phyloP scores from a whole-genome alignment of 805 yeast genomes.

The Schizosaccharomyces japonicus region DNA sequence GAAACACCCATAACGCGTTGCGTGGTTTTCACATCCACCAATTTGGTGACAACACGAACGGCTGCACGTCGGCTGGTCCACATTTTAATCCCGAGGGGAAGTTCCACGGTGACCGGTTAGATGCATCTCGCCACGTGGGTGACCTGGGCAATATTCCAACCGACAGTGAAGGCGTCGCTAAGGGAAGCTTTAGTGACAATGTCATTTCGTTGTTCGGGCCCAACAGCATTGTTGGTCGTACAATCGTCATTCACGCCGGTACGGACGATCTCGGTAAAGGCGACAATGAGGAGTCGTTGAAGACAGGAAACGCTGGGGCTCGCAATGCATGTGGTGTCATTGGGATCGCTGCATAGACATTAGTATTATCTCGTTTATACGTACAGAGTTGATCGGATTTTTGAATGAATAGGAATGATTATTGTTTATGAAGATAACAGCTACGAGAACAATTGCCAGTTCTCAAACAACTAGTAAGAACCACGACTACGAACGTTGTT shows the following conservation, averaged over 20 bases:
- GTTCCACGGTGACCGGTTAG: constrained; percentile 82
- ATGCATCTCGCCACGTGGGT: constrained; percentile 62
- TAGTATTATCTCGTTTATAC: no score
- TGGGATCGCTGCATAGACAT: constrained; percentile 8
- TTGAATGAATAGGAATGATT: no score
- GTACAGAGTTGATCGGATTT: no score
- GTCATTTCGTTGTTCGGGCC: constrained; percentile 66
- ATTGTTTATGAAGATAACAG: no score
- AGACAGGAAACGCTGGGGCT: constrained; percentile 85
- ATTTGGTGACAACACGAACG: constrained; percentile 97
- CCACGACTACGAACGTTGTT: no score
- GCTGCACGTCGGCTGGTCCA: constrained; percentile 96
- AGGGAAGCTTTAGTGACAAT: constrained; percentile 61
- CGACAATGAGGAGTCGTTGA: constrained; percentile 63
- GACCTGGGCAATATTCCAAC: constrained; percentile 88
- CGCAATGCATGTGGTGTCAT: constrained; percentile 71
- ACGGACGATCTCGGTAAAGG: constrained; percentile 80
- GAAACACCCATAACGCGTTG: constrained; percentile 66
- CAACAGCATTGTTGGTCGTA: constrained; percentile 69
- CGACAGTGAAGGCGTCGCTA: constrained; percentile 70
- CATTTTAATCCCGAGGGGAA: constrained; percentile 82
- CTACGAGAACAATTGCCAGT: no score
- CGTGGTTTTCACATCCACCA: constrained; percentile 97
- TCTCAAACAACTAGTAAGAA: no score
- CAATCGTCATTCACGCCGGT: constrained; percentile 74